phyloP scores from a whole-genome alignment of 2,329 filamentous ascomycete genomes.

The Golovinomyces cichoracearum region DNA sequence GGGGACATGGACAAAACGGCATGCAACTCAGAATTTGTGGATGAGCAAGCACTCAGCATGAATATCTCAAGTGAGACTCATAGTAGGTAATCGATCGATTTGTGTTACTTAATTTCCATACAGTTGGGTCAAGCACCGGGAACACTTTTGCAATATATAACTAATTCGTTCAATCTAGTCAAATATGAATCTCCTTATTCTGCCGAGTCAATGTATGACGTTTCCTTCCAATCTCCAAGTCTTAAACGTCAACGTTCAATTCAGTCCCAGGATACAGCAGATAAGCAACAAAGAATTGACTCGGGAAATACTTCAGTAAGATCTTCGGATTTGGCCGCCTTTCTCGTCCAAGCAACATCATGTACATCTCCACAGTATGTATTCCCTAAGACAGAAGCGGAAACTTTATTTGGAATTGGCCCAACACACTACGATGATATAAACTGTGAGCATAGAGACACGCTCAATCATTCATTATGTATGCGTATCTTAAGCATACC shows the following conservation, averaged over 20 bases:
- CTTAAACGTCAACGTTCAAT: conserved; percentile 5
- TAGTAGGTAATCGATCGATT: too few relatives aligned
- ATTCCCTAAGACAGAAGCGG: neutral
- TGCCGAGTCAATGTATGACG: conserved; percentile 1
- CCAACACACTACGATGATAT: neutral
- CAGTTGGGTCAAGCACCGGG: too few relatives aligned
- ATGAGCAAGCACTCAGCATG: too few relatives aligned
- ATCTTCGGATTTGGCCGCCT: conserved; percentile 4
- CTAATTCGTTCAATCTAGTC: neutral
- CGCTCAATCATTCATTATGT: conserved; percentile 11
- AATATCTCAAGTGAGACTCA: too few relatives aligned
- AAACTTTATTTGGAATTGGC: neutral
- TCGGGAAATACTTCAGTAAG: neutral
- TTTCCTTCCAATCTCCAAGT: neutral
- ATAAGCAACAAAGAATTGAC: neutral
- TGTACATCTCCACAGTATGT: conserved; percentile 3
- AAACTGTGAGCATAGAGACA: conserved; percentile 2
- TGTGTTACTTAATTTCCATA: too few relatives aligned
- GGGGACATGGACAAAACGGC: too few relatives aligned
- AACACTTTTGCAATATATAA: too few relatives aligned
- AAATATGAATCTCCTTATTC: conserved; percentile 3
- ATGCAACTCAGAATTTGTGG: too few relatives aligned
- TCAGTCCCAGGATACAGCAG: conserved; percentile 2
- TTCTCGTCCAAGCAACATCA: conserved; percentile 6
- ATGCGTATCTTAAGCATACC: conserved; percentile 33